phyloP scores from a whole-genome alignment of 1,284 basidiomycete species.

The Polyporus tsugae region DNA sequence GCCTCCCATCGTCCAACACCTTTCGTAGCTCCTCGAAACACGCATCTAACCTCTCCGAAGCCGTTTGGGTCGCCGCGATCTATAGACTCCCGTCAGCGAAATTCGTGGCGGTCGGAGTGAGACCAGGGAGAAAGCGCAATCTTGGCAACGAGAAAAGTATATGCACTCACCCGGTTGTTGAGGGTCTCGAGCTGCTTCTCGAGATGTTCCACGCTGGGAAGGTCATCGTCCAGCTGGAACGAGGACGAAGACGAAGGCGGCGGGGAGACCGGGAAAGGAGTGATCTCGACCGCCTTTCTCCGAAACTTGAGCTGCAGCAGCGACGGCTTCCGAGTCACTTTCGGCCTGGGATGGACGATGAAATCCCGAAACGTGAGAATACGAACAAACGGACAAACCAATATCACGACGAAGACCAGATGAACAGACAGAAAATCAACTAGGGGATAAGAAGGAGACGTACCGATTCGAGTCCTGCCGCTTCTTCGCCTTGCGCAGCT shows the following conservation, averaged over 20 bases:
- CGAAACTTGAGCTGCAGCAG: conserved; percentile 16
- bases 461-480: conserved; percentile 22
- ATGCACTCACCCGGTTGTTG: conserved; percentile 20
- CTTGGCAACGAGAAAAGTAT: background rate
- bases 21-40: conserved; percentile 32
- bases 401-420: background rate
- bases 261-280: background rate
- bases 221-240: background rate
- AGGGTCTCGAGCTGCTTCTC: conserved; percentile 21
- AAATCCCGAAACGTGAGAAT: background rate
- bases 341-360: conserved; percentile 9
- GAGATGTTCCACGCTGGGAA: conserved; percentile 22
- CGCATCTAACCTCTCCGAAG: conserved; percentile 28
- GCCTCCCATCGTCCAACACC: conserved; percentile 31
- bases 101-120: background rate
- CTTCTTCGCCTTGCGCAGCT: conserved; percentile 32
- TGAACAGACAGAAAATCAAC: too few relatives aligned
- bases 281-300: conserved; percentile 12
- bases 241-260: background rate
- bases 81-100: conserved; percentile 12
- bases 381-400: background rate
- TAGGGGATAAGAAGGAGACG: conserved; percentile 5
- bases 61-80: conserved; percentile 26
- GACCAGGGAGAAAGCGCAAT: background rate
- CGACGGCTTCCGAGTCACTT: conserved; percentile 24